Evolutionary conservation across 345 rosid species (phyloP), one percentile per base, ranked within the genome.

Genomic region (Microcos paniculata): DNA sequence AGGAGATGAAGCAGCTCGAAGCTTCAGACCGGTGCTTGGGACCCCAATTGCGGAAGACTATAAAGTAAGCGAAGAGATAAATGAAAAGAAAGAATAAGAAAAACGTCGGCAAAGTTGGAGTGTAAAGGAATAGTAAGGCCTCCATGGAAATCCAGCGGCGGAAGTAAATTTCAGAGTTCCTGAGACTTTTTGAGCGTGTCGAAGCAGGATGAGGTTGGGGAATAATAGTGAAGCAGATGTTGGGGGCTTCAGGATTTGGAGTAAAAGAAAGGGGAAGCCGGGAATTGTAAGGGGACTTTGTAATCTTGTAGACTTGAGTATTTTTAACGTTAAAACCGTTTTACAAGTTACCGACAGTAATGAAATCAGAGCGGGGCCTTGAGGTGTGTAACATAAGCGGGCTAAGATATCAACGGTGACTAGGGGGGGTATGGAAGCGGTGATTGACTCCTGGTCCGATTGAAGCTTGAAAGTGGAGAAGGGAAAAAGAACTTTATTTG

Each of bases 1-100:
- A 79, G 16, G 97, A 95, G 80, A 85, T 87, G 77, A 95, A 81
- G 79, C 89, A 89, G 83, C 98, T 91, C 28, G 98, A 79, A 71
- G 97, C 99, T 74, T 85, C 90, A 15, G 82, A 74, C 10, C 92
- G 82, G 56, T 82, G 84, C 0, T 81, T 75, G 6, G 82, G 84
- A 71, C 77, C 85, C 99, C 98, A 92, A 43, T 84, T 81, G 1
- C 87, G 88, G 84, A 93, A 87, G 26, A 92, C 23, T 1, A 81
- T 31, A 21, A 84, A 82, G 82, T 85, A 89, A 12, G 87, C 90
- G 42, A 85, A 40, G 24, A 90, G 75, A 52, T 92, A 89, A 1
- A 83, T 53, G 69, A 31, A 45, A 49, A 80, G 58, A 77, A 95
- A 92, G 65, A 89, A 51, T 30, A 78, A 45, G 83, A 91, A 82